Evolutionary conservation across 2,329 filamentous ascomycete species (phyloP), one percentile per base, ranked within the genome.

Genomic region (Cryphonectria carpinicola): DNA sequence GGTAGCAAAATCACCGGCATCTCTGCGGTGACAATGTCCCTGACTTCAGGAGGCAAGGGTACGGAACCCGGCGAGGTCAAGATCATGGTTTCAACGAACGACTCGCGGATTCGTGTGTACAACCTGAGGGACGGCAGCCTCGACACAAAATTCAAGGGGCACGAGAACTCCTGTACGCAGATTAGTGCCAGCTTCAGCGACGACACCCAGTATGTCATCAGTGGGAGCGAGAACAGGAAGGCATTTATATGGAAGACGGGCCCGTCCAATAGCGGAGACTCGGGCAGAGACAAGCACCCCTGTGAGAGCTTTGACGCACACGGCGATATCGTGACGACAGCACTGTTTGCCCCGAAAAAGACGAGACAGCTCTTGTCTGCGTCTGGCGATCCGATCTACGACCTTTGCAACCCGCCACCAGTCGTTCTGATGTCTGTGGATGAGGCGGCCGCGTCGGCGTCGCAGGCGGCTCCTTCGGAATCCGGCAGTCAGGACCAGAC

Each of bases 1-100:
- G 95, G 95, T 7, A 97, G 94, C 83, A 99, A 99, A 79, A 97
- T 99, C 75, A 98, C 96, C 0, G 95, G 94, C 8, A 97, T 99
- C 67, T 90, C 95, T 77, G 92, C 94, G 0, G 90, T 91, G 74
- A 81, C 83, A 22, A 84, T 89, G 65, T 89, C 90, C 5, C 84
- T 2, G 82, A 85, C 32, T 25, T 63, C 63, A 10, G 61, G 68
- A 5, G 67, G 66, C 3, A 64, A 54, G 13, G 74, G 75, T 32
- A 70, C 79, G 10, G 79, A 81, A 17, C 87, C 87, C 49, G 89
- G 89, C 0, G 92, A 95, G 67, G 87, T 93, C 66, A 97, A 97
- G 77, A 84, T 99, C 3, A 84, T 99, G 8, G 90, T 99, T 70
- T 97, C 94, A 1, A 98, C 95, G 75, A 99, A 98, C 76, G 96